phyloP scores from a whole-genome alignment of 176 grass and related monocot species.

The Microstegium vimineum region DNA sequence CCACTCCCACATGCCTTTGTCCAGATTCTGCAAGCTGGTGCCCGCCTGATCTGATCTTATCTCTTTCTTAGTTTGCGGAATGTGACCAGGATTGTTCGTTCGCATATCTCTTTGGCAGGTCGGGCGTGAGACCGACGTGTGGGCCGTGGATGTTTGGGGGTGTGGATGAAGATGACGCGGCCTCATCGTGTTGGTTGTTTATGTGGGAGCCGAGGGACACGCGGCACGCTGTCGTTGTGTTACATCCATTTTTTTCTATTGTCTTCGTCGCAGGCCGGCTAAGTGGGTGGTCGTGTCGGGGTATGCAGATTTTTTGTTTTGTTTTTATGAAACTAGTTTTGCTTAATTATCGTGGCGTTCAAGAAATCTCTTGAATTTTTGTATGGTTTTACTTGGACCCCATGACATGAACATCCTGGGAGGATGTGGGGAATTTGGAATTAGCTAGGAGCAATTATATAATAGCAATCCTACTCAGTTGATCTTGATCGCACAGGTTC shows the following conservation, averaged over 20 bases:
- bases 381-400: neutral
- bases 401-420: neutral
- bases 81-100: slow-evolving; percentile 23
- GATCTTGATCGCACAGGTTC: neutral
- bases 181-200: slow-evolving; percentile 4
- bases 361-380: neutral
- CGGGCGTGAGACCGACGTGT: slow-evolving; percentile 2
- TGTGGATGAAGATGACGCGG: neutral
- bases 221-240: neutral
- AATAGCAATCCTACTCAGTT: neutral
- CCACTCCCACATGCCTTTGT: slow-evolving; percentile 48
- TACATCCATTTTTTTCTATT: neutral
- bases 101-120: slow-evolving; percentile 8
- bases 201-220: slow-evolving; percentile 21
- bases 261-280: neutral
- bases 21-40: slow-evolving; percentile 35
- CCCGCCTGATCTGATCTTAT: slow-evolving; percentile 48
- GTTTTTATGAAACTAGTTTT: neutral
- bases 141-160: neutral
- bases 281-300: neutral
- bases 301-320: slow-evolving; percentile 3
- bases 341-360: neutral
- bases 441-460: too few species aligned
- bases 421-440: neutral
- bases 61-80: slow-evolving; percentile 3